Percentiles rank a stretch among this genome's conserved stretches.
These are phyloP conservation scores for Gynostemma pentaphyllum DNA, from an alignment of 306 rosid genomes.

Conservation along the genomic window DNA sequence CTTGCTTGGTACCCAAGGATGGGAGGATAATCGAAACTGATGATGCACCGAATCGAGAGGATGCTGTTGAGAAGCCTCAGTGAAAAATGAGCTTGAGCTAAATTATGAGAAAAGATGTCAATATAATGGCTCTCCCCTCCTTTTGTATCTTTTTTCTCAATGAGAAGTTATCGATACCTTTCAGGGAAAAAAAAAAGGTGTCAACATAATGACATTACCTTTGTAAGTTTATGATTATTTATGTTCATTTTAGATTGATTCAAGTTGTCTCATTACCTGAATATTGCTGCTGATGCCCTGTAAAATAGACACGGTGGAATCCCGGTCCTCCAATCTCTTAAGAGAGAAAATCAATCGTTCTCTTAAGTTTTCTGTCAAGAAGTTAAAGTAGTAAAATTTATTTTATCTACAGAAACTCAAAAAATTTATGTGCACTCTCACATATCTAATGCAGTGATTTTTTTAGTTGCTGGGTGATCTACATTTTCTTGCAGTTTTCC, in stretches of 20 bases:
- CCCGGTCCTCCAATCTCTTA: not conserved
- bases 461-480: not conserved
- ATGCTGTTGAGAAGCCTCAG: constrained; percentile 16
- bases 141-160: no score
- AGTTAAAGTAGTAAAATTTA: not conserved
- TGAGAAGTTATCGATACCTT: no score
- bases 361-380: not conserved
- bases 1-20: constrained; percentile 70
- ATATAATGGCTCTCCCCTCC: not conserved
- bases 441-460: not conserved
- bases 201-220: not conserved
- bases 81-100: constrained; percentile 10
- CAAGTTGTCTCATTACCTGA: not conserved
- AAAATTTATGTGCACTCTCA: not conserved
- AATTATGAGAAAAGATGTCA: constrained; percentile 5
- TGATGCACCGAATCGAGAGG: constrained; percentile 25
- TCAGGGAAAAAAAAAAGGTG: no score
- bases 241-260: not conserved
- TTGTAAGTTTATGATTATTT: not conserved
- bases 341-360: no score
- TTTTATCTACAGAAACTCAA: not conserved
- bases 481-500: not conserved
- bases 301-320: not conserved
- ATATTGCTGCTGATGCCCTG: not conserved
- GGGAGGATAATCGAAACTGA: constrained; percentile 61